Base-by-base conservation (phyloP, 2,329 filamentous ascomycete species). In the Fusarium annulatum region DNA sequence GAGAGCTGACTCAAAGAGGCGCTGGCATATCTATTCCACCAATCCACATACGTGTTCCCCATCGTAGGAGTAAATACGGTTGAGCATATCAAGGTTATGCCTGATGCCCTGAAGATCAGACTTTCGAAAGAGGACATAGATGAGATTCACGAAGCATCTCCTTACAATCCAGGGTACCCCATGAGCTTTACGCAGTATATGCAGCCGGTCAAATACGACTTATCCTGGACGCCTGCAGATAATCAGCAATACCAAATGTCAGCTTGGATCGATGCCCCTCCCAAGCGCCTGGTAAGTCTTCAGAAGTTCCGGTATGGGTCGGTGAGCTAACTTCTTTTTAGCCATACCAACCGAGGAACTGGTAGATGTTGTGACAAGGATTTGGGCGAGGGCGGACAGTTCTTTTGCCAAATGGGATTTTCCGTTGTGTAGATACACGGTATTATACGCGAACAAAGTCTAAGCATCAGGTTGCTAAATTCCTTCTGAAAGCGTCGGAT, bases 11-110 rank as follows among this genome's bases (percentile, higher is more conserved):
- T 33, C 12, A 45, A 9, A 0, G 7, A 46, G 49, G 38, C 69
- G 0, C 52, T 74, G 10, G 62, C 71, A 3, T 72, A 75, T 9
- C 3, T 74, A 0, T 61, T 75, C 8, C 65, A 74, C 10, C 68
- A 74, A 2, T 57, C 64, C 1, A 65, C 62, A 5, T 72, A 67
- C 4, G 69, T 74, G 0, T 75, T 72, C 16, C 71, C 72, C 0
- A 72, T 75, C 3, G 69, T 75, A 0, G 72, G 71, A 1, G 72
- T 67, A 2, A 68, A 72, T 46, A 69, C 49, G 0, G 46, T 72
- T 2, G 61, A 68, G 1, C 72, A 74, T 3, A 9, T 75, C 14
- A 55, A 67, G 1, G 64, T 62, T 2, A 66, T 72, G 43, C 52
- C 65, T 0, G 57, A 72, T 0, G 72, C 65, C 3, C 3, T 75